These are phyloP conservation scores for Xylaria acuta DNA, from an alignment of 495 filamentous ascomycete species.

Conservation along the genomic window DNA sequence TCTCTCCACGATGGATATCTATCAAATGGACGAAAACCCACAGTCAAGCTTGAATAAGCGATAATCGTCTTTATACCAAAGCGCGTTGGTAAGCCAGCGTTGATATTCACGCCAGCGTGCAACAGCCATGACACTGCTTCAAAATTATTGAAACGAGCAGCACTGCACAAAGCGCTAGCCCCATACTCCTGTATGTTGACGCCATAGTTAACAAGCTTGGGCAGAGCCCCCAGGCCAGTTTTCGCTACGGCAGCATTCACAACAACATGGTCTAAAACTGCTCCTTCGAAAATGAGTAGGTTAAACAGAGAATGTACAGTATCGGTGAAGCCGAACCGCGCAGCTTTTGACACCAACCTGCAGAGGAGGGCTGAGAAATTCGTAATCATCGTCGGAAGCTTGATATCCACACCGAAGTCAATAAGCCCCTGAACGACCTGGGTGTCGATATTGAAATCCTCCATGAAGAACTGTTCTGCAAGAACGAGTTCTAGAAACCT, in stretches of 20 bases:
- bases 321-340: neutral
- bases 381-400: neutral
- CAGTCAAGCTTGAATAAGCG: too few species aligned
- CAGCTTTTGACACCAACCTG: neutral
- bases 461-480: neutral
- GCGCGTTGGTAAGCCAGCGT: neutral
- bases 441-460: neutral
- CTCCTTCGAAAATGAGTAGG: neutral
- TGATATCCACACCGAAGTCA: neutral
- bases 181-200: neutral
- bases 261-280: neutral
- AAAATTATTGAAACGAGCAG: neutral
- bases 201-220: neutral
- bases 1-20: neutral
- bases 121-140: constrained; percentile 3
- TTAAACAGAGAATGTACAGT: neutral
- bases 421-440: neutral
- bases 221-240: neutral
- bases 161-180: neutral
- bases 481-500: neutral
- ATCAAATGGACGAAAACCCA: neutral
- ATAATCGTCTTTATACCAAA: neutral
- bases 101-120: neutral
- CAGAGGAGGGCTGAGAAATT: neutral
- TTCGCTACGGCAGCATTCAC: neutral